A percentile compares a stretch with the other conserved stretches of the same genome.
Evolutionary conservation across 352 stramenopile genomes (phyloP).

Genomic region (Pythium aquatile): DNA sequence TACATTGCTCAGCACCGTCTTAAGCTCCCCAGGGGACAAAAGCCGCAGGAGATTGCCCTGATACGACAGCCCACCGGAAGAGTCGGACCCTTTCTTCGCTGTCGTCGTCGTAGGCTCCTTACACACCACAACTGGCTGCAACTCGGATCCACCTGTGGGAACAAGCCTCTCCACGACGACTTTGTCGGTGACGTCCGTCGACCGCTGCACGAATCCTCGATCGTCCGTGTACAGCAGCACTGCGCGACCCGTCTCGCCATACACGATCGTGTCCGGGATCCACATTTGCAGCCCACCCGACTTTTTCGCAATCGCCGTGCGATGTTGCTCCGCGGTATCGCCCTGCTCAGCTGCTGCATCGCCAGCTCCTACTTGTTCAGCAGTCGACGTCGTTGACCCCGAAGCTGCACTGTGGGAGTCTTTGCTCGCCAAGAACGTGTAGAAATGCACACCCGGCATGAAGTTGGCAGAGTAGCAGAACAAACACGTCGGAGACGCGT

Average conservation of each 20-base stretch:
- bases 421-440: conserved; percentile 69
- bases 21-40: conserved; percentile 63
- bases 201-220: conserved; percentile 59
- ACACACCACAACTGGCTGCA: conserved; percentile 59
- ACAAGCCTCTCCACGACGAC: conserved; percentile 70
- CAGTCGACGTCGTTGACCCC: not conserved
- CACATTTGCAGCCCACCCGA: conserved; percentile 48
- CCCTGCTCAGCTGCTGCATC: not conserved
- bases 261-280: conserved; percentile 80
- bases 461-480: conserved; percentile 67
- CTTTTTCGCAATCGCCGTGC: conserved; percentile 23
- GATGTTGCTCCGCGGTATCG: not conserved
- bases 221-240: conserved; percentile 76
- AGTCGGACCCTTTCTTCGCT: conserved; percentile 6
- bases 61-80: conserved; percentile 29
- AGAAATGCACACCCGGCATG: conserved; percentile 80
- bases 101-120: conserved; percentile 56
- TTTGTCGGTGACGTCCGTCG: conserved; percentile 67
- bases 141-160: conserved; percentile 20
- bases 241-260: conserved; percentile 65
- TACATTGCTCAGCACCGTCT: conserved; percentile 64
- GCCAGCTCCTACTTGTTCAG: no score
- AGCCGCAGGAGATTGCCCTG: conserved; percentile 67
- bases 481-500: conserved; percentile 30
- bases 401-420: conserved; percentile 14